Conservation (phyloP, 1,284 basidiomycete genomes). For the Trametes hirsuta region DNA sequence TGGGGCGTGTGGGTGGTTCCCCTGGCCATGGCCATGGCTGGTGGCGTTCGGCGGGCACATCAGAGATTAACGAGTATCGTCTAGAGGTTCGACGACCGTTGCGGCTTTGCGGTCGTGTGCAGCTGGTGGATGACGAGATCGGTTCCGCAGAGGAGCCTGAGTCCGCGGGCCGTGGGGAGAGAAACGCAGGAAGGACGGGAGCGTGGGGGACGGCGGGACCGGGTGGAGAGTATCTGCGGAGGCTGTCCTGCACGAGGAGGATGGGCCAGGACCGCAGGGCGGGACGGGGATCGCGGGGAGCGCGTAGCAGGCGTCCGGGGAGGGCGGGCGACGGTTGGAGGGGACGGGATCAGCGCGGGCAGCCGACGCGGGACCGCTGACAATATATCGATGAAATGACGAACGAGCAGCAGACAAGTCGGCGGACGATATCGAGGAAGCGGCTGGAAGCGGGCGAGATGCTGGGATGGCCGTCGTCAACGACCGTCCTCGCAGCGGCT, state of each 20-base stretch:
- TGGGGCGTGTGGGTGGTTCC: too few species aligned
- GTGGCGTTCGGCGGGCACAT: constrained; percentile 7
- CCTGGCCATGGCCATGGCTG: background rate
- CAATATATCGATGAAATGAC: background rate
- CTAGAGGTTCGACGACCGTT: background rate
- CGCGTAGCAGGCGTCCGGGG: background rate
- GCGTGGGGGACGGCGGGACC: background rate
- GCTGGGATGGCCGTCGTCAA: background rate
- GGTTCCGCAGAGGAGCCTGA: background rate
- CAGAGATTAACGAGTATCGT: background rate
- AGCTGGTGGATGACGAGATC: background rate
- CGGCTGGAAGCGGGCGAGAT: background rate
- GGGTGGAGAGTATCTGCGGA: constrained; percentile 6
- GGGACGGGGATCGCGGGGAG: constrained; percentile 5
- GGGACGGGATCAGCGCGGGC: background rate
- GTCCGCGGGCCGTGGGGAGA: background rate
- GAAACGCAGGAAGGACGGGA: background rate
- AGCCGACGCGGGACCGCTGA: background rate
- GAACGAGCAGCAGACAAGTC: background rate
- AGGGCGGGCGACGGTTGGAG: background rate
- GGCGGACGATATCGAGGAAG: background rate
- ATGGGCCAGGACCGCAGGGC: background rate
- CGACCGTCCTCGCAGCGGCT: background rate
- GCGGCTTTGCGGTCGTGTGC: background rate
- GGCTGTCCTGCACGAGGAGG: background rate